Evolutionary conservation across 306 rosid species (phyloP), one percentile per base, ranked within the genome.

Genomic region (Prunus salicina): DNA sequence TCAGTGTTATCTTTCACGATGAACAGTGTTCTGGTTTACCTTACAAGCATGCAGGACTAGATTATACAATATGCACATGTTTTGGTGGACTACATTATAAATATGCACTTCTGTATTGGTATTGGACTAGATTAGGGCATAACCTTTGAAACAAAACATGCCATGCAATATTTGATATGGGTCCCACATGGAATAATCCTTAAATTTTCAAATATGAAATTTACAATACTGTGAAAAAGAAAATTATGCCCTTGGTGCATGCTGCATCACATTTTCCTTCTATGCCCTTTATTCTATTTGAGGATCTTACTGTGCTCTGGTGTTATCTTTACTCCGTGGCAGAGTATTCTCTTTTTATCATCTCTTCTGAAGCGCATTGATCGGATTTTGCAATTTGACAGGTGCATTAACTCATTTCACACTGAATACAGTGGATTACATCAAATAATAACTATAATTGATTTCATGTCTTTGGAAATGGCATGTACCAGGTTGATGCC

Each of bases 321-420:
- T 73, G 56, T 19, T 55, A 28, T 71, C 50, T 32, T 84, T 75
- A 77, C 69, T 78, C 52, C 16, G 45, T 85, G 80, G 68, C 97
- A 95, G 98, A 92, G 93, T 89, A 84, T 92, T 79, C 88, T 89
- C 47, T 78, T 90, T 53, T 83, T 95, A 83, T 71, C 96, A 43
- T 92, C 98, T 64, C 93, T 95, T 43, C 93, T 95, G 81, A 95
- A 92, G 86, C 95, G 88, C 83, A 92, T 95, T 77, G 97, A 95
- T 80, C 84, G 90, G 71, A 92, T 95, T 73, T 74, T 95, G 74
- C 97, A 92, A 86, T 95, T 89, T 84, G 98, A 95, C 86, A 92
- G 98, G 98, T 95, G 60, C 74, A 60, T 73, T 79, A 76, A 67
- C 76, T 52, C 57, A 65, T 67, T 74, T 72, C 78, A 64, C 78